phyloP scores from a whole-genome alignment of 495 filamentous ascomycete genomes.

The Penicillium cinerascens region DNA sequence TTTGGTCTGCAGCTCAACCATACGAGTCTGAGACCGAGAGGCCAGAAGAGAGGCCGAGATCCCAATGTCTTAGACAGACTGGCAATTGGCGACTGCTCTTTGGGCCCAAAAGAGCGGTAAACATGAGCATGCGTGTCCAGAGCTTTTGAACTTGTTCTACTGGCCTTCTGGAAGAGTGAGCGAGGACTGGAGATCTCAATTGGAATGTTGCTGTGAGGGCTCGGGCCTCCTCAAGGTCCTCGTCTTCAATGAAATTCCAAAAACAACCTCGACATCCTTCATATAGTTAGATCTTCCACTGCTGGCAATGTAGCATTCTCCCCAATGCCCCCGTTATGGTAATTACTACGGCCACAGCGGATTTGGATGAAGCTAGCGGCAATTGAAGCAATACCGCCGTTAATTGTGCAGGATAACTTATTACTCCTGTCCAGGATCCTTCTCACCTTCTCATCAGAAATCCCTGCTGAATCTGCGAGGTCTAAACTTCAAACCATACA shows the following conservation, averaged over 20 bases:
- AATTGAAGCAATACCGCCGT: background rate
- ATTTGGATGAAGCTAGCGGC: background rate
- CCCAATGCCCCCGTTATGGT: background rate
- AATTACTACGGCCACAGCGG: background rate
- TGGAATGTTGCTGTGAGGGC: slow-evolving; percentile 14
- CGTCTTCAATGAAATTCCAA: background rate
- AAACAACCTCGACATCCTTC: background rate
- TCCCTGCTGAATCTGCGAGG: background rate
- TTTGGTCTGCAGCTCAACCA: slow-evolving; percentile 10
- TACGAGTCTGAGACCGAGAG: slow-evolving; percentile 14
- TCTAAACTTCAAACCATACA: background rate
- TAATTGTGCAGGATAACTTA: background rate
- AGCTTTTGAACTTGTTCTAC: slow-evolving; percentile 4
- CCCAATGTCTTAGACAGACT: slow-evolving; percentile 26
- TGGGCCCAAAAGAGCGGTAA: slow-evolving; percentile 24
- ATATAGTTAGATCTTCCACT: background rate
- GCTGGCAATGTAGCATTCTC: background rate
- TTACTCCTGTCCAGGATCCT: background rate
- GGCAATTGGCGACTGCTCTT: background rate
- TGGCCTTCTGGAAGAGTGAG: slow-evolving; percentile 19
- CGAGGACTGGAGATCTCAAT: slow-evolving; percentile 14
- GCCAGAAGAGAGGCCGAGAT: slow-evolving; percentile 10
- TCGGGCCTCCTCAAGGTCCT: slow-evolving; percentile 5
- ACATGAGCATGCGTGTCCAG: slow-evolving; percentile 9
- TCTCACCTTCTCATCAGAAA: background rate